Base-by-base conservation (phyloP, 2,329 filamentous ascomycete species). In the Acrodontium crateriforme region DNA sequence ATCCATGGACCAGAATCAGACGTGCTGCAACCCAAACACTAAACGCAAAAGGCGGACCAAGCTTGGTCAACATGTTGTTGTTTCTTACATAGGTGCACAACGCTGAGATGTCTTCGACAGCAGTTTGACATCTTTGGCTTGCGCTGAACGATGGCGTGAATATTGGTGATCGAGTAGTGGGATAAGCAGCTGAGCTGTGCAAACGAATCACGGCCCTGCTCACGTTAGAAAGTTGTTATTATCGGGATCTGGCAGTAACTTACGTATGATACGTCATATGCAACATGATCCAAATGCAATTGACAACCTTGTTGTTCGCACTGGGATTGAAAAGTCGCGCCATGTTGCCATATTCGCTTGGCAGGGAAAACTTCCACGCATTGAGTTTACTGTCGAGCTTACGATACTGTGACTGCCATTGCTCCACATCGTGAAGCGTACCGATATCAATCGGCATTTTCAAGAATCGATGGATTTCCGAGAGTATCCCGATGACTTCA, bases 131-230 rank as follows among this genome's bases (percentile, higher is more conserved):
- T 22, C 80, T 67, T 49, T 92, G 82, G 29, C 74, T 79, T 16
- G 85, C 85, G 43, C 74, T 80, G 52, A 82, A 91, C 0, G 81
- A 91, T 0, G 84, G 81, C 0, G 80, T 85, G 57, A 93, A 94
- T 28, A 92, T 85, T 9, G 78, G 76, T 2, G 82, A 92, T 17
- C 81, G 69, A 3, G 81, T 89, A 4, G 83, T 91, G 3, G 85
- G 85, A 52, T 93, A 94, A 2, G 84, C 85, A 5, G 85, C 83
- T 2, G 83, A 92, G 0, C 84, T 93, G 57, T 93, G 84, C 14
- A 93, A 66, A 18, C 85, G 74, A 42, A 94, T 92, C 6, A 92
- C 75, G 24, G 84, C 79, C 3, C 20, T 31, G 36, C 35, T 41
- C 30, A 42, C 37, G 39, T 45, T 41, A 45, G 37, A n/a, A n/a